Conservation (phyloP, 805 yeast genomes). For the Wickerhamiella occidentalis region DNA sequence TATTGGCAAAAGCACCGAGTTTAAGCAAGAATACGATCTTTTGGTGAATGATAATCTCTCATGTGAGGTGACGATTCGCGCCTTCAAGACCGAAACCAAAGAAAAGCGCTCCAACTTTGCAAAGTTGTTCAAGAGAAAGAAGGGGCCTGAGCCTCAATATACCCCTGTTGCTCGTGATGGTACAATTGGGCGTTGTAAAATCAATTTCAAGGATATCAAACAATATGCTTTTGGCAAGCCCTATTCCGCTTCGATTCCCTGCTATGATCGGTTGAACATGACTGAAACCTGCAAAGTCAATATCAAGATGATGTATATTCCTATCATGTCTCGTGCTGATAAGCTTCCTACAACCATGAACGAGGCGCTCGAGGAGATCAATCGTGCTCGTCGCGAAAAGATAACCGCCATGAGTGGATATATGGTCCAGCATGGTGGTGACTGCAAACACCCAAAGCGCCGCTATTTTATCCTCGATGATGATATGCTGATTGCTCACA, state of each 20-base stretch:
- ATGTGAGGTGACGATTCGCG: slow-evolving; percentile 53
- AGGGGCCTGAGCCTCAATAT: background rate
- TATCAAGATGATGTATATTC: slow-evolving; percentile 46
- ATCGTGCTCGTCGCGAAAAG: slow-evolving; percentile 24
- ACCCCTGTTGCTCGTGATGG: slow-evolving; percentile 56
- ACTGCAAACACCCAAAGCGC: slow-evolving; percentile 58
- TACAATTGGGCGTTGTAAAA: slow-evolving; percentile 55
- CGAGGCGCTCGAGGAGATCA: slow-evolving; percentile 28
- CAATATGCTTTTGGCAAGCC: slow-evolving; percentile 38
- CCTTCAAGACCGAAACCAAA: slow-evolving; percentile 28
- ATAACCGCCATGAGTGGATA: slow-evolving; percentile 43
- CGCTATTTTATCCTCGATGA: slow-evolving; percentile 68
- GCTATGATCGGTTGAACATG: background rate
- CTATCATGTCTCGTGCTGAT: slow-evolving; percentile 40
- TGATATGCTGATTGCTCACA: slow-evolving; percentile 59
- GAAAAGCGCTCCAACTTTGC: slow-evolving; percentile 4
- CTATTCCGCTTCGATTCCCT: slow-evolving; percentile 12
- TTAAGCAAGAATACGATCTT: slow-evolving; percentile 67
- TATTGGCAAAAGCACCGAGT: slow-evolving; percentile 26
- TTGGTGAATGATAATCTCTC: slow-evolving; percentile 44
- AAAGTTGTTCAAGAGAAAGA: slow-evolving; percentile 8
- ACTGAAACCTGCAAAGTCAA: slow-evolving; percentile 37
- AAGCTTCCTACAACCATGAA: slow-evolving; percentile 45
- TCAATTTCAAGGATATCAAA: slow-evolving; percentile 40
- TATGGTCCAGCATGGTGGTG: slow-evolving; percentile 86